Base-by-base conservation (phyloP, 306 rosid species). In the Oemleria cerasiformis region DNA sequence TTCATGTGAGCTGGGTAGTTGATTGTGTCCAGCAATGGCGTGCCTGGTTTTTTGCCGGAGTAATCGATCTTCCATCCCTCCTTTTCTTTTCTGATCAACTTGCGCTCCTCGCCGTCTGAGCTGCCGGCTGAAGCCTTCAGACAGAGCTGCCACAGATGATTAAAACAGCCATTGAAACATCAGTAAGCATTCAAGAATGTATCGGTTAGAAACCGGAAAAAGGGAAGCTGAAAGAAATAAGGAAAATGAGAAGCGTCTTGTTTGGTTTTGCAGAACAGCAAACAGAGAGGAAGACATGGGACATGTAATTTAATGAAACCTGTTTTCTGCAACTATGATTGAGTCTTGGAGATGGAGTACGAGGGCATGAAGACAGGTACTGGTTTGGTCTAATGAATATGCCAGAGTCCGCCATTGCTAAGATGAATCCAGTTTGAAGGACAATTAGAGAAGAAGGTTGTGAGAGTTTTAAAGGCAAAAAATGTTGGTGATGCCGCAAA, bases 21-120 rank as follows among this genome's bases (percentile, higher is more conserved):
- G 80, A 93, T 36, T 41, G 94, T 87, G 81, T 90, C 98, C 87
- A 93, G 82, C 79, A 93, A 81, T 55, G 97, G 96, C 14, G 96
- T 88, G 17, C 21, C 60, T 8, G 98, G 98, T 82, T 84, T 90
- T 60, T 86, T 77, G 0, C 53, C 64, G 0, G 96, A 74, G 70
- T 72, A 93, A 58, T 81, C 81, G 62, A 90, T 84, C 73, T 70
- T 88, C 96, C 90, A 79, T 16, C 75, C 88, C 36, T 82, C 83
- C 14, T 61, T 84, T 68, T 78, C 92, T 75, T 79, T 87, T 65
- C 19, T 81, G 54, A 78, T 70, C 68, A 73, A 5, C 47, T 85
- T 86, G 71, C 67, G 70, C 49, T 75, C 88, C 16, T 40, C 86
- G 2, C 83, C 85, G 7, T 68, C 80, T 56, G 84, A 60, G 66